A percentile compares a stretch with the other conserved stretches of the same genome.
Evolutionary conservation across 1,139 yeast species (phyloP).

Genomic region (Geotrichum histeridarum): DNA sequence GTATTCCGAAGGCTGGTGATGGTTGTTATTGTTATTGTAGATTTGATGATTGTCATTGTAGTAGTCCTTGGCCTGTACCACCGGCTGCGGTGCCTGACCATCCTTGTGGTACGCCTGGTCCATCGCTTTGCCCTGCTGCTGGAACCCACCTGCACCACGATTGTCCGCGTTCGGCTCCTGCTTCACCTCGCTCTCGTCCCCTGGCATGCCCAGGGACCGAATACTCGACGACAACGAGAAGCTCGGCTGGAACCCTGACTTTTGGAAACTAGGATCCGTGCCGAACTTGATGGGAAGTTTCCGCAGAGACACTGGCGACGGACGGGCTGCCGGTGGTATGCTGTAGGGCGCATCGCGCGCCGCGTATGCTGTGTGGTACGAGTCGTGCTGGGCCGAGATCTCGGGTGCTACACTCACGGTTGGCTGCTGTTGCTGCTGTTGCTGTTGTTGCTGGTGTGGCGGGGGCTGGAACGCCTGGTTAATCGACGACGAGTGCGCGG

Average conservation of each 20-base stretch:
- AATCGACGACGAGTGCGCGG: no score
- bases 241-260: slow-evolving; percentile 14
- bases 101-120: background rate
- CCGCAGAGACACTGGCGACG: background rate
- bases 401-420: no score
- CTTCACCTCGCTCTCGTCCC: background rate
- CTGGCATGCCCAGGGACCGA: background rate
- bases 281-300: slow-evolving; percentile 15
- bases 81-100: no score
- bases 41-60: no score
- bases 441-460: no score
- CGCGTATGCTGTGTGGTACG: background rate
- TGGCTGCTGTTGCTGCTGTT: no score
- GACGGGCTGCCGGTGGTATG: slow-evolving; percentile 7
- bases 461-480: no score
- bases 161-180: background rate
- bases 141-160: no score
- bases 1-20: no score
- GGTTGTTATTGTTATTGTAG: no score
- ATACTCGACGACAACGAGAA: slow-evolving; percentile 6
- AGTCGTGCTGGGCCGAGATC: background rate
- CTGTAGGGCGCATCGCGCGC: background rate
- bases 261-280: slow-evolving; percentile 18
- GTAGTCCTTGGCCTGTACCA: no score
- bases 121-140: background rate